phyloP scores from a whole-genome alignment of 345 rosid species.

The Streptanthus diversifolius region DNA sequence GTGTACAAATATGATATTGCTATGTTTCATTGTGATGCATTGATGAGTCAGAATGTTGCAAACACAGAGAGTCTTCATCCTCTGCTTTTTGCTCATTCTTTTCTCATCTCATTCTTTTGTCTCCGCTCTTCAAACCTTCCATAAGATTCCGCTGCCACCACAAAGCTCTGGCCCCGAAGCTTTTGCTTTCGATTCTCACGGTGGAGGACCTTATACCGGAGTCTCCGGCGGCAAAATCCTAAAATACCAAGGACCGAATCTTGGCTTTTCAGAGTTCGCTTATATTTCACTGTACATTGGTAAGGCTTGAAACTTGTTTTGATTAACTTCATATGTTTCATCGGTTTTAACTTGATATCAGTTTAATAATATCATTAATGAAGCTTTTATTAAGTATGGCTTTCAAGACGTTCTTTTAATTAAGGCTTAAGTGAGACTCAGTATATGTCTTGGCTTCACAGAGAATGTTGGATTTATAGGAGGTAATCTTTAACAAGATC shows the following conservation, averaged over 20 bases:
- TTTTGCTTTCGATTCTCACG: constrained; percentile 28
- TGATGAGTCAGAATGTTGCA: constrained; percentile 10
- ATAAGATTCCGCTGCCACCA: constrained; percentile 18
- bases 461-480: no score
- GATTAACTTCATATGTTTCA: no score
- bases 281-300: no score
- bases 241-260: constrained; percentile 27
- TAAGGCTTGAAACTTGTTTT: no score
- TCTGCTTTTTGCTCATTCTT: neutral
- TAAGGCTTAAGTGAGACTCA: no score
- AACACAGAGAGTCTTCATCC: neutral
- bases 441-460: no score
- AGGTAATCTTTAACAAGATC: no score
- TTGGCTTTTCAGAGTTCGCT: constrained; percentile 37
- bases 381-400: no score
- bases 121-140: constrained; percentile 9
- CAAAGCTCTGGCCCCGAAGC: constrained; percentile 18
- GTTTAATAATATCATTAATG: no score
- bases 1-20: constrained; percentile 9
- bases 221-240: constrained; percentile 40
- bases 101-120: no score
- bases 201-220: constrained; percentile 40
- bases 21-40: constrained; percentile 4
- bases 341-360: no score
- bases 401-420: no score